A percentile compares a stretch with the other conserved stretches of the same genome.
phyloP scores from a whole-genome alignment of 2,329 filamentous ascomycete genomes.

The Aureobasidium sp. region DNA sequence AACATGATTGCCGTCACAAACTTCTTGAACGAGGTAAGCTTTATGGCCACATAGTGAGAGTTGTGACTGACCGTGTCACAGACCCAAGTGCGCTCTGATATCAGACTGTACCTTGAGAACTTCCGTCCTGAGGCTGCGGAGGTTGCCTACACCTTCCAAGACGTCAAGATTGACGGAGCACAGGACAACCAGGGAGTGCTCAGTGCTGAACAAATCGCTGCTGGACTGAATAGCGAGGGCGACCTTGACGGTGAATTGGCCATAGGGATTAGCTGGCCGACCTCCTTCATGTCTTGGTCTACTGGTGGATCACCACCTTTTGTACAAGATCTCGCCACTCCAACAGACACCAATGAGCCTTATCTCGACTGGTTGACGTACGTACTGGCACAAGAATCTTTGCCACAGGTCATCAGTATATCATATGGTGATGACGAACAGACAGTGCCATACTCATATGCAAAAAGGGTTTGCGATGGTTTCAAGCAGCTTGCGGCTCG shows the following conservation, averaged over 20 bases:
- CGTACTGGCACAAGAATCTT: conserved; percentile 45
- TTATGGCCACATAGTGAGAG: neutral
- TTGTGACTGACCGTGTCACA: neutral
- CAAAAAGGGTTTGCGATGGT: conserved; percentile 53
- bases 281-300: conserved; percentile 51
- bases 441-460: conserved; percentile 52
- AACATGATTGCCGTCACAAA: conserved; percentile 41
- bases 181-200: conserved; percentile 12
- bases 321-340: conserved; percentile 40
- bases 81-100: conserved; percentile 46
- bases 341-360: conserved; percentile 56
- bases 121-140: conserved; percentile 47
- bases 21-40: conserved; percentile 34
- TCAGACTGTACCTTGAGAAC: conserved; percentile 48
- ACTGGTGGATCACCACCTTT: conserved; percentile 52
- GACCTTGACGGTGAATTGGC: conserved; percentile 59
- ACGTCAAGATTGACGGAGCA: conserved; percentile 11
- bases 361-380: conserved; percentile 57
- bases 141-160: conserved; percentile 45
- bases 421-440: conserved; percentile 61
- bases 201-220: conserved; percentile 11
- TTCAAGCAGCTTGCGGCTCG: conserved; percentile 58
- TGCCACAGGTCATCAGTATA: conserved; percentile 56
- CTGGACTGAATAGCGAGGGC: conserved; percentile 44
- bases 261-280: conserved; percentile 47